Base-by-base conservation (phyloP, 768 basidiomycete species). In the Calvatia gigantea region DNA sequence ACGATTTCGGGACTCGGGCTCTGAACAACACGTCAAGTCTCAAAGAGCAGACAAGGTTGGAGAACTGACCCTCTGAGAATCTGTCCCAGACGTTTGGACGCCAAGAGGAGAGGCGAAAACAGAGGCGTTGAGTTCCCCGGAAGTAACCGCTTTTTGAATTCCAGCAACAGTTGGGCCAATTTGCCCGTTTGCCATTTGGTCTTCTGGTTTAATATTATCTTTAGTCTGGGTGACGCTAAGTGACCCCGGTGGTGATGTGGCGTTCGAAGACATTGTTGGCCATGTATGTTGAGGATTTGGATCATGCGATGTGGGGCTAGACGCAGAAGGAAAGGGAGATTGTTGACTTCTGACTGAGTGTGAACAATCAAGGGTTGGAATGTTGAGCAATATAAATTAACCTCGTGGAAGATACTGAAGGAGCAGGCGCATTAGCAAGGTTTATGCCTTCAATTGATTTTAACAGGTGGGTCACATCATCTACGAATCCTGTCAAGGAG, bases 391-490 rank as follows among this genome's bases (percentile, higher is more conserved):
- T 23, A 42, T 21, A 7, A n/a, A 51, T 21, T 46, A 29, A 56
- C 48, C 38, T 45, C 2, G 31, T 15, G 32, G 19, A 33, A 35
- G 21, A 21, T 25, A n/a, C 29, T n/a, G 21, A 17, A 12, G 48
- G 6, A 25, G 15, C 11, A n/a, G 38, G 41, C 33, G 1, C 32
- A 21, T 39, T 35, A 25, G 25, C 4, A 21, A 57, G 49, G 25
- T 48, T 39, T 6, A 48, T 49, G 35, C 56, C 51, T 14, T 44
- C 41, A 29, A 57, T 29, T 11, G 59, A 44, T 27, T 48, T 33
- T 38, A 60, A 54, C 41, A 60, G 39, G 14, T 42, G 23, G n/a
- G 32, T 44, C 5, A 60, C 9, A n/a, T 42, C 37, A 27, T 41
- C 59, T 60, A 33, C 14, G 31, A 41, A 38, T 15, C 25, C 14